A percentile compares a stretch with the other conserved stretches of the same genome.
These are phyloP conservation scores for Phallus indusiatus DNA, from an alignment of 768 basidiomycete genomes.

Conservation along the genomic window DNA sequence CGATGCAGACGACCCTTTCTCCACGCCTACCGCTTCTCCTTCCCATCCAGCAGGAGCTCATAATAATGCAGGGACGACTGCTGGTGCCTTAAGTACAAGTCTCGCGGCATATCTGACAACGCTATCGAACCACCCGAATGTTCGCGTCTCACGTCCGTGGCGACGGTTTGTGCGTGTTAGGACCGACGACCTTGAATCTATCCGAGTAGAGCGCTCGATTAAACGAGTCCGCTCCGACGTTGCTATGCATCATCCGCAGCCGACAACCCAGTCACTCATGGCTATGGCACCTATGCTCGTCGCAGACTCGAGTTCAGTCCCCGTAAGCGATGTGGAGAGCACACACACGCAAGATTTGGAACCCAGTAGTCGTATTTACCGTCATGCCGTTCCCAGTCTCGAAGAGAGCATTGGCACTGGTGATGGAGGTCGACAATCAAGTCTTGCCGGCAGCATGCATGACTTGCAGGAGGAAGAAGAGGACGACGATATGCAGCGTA, in stretches of 20 bases:
- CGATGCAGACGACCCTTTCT: slow-evolving; percentile 56
- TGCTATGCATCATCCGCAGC: slow-evolving; percentile 49
- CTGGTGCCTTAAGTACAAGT: slow-evolving; percentile 33
- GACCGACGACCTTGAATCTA: slow-evolving; percentile 81
- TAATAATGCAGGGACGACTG: not conserved
- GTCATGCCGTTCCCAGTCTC: not conserved
- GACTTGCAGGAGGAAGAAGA: slow-evolving; percentile 15
- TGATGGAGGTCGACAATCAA: not conserved
- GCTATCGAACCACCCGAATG: slow-evolving; percentile 53
- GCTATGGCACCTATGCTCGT: not conserved
- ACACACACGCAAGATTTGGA: not conserved
- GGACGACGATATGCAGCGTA: slow-evolving; percentile 8
- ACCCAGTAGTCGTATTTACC: not conserved
- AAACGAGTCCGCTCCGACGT: slow-evolving; percentile 82
- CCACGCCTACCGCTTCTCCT: slow-evolving; percentile 16
- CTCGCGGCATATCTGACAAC: slow-evolving; percentile 76
- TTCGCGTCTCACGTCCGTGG: slow-evolving; percentile 67
- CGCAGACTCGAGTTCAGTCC: not conserved
- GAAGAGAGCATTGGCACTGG: not conserved
- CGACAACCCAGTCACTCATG: not conserved
- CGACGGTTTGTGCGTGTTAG: slow-evolving; percentile 79
- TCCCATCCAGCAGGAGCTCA: not conserved
- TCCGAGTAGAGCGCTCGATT: slow-evolving; percentile 77
- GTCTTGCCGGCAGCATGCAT: not conserved
- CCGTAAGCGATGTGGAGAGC: slow-evolving; percentile 1